Evolutionary conservation across 1,139 yeast species (phyloP), one percentile per base, ranked within the genome.

Genomic region (Magnusiomyces paraingens): DNA sequence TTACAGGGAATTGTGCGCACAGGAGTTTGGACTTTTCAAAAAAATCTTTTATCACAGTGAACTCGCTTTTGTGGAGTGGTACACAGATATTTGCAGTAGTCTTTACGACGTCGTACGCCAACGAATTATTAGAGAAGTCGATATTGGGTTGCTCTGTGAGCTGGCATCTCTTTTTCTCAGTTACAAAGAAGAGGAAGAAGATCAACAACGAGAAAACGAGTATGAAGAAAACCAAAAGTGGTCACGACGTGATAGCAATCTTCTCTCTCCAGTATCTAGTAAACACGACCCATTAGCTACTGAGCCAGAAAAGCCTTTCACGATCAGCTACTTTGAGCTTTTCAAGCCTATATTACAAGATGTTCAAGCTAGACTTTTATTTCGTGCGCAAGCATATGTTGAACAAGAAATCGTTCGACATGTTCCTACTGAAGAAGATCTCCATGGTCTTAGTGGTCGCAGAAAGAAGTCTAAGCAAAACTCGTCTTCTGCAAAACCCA

Each of bases 291-390:
- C 40, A 36, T n/a, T 36, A 12, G n/a, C 40, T 14, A 4, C 40
- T 3, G 40, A 12, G 12, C n/a, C 3, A 14, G n/a, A 4, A 3
- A 5, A 4, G 4, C n/a, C n/a, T 14, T 36, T 36, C 12, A 36
- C 40, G 5, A 69, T 81, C 17, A 76, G 81, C 58, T 77, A 77
- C 57, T 86, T 84, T 12, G 75, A 74, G 47, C 71, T 88, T 4
- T 84, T 87, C 61, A 81, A 80, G 57, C 90, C 95, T 0, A 78
- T 90, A 12, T 69, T 86, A 22, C 81, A 82, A 56, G 96, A 87
- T 62, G 81, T 84, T 1, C 97, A 91, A 68, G 77, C 89, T 1
- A 74, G 96, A 56, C 73, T 91, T 46, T 83, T 89, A 1, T 87
- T 90, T 68, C 75, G 93, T 61, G 84, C 86, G 4, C 95, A 89